Percentiles rank a stretch among this genome's conserved stretches.
Evolutionary conservation across 1,139 yeast species (phyloP).

Genomic region (Blastobotrys raffinosifermentans): DNA sequence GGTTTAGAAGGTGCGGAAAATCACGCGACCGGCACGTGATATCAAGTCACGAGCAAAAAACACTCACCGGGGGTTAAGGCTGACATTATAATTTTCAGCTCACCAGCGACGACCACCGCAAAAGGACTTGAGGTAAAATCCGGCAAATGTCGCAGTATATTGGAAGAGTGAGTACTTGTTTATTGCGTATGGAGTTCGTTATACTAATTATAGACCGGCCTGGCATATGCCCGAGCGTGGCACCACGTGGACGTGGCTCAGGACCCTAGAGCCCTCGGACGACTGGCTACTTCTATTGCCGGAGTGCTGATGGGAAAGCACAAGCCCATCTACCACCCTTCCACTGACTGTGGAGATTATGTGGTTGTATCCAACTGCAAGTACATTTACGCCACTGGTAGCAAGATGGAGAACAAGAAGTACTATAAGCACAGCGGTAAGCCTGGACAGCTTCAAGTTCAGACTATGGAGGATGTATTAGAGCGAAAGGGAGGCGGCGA

Average conservation of each 20-base stretch:
- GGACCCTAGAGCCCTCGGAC: conserved; percentile 82
- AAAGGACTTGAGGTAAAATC: too few relatives aligned
- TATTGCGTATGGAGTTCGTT: not conserved
- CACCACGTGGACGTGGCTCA: conserved; percentile 89
- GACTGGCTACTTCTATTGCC: conserved; percentile 87
- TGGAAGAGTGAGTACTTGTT: conserved; percentile 26
- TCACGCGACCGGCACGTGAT: too few relatives aligned
- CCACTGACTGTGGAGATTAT: conserved; percentile 88
- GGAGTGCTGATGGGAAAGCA: conserved; percentile 89
- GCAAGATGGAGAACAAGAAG: conserved; percentile 72
- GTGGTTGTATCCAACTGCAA: conserved; percentile 94
- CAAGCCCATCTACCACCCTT: conserved; percentile 75
- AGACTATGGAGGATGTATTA: conserved; percentile 73
- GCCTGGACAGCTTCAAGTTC: conserved; percentile 83
- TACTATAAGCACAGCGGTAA: conserved; percentile 88
- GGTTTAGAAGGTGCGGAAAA: too few relatives aligned
- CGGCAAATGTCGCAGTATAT: conserved; percentile 32
- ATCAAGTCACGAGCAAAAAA: too few relatives aligned
- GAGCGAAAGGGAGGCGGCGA: conserved; percentile 83
- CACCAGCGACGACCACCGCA: too few relatives aligned
- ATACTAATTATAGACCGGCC: conserved; percentile 41
- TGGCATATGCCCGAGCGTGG: conserved; percentile 86
- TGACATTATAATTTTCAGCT: too few relatives aligned
- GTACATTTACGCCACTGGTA: conserved; percentile 73
- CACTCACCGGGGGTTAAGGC: too few relatives aligned